A percentile compares a stretch with the other conserved stretches of the same genome.
These are phyloP conservation scores for Echites panduratus DNA, from an alignment of 257 asterid species.

Conservation along the genomic window DNA sequence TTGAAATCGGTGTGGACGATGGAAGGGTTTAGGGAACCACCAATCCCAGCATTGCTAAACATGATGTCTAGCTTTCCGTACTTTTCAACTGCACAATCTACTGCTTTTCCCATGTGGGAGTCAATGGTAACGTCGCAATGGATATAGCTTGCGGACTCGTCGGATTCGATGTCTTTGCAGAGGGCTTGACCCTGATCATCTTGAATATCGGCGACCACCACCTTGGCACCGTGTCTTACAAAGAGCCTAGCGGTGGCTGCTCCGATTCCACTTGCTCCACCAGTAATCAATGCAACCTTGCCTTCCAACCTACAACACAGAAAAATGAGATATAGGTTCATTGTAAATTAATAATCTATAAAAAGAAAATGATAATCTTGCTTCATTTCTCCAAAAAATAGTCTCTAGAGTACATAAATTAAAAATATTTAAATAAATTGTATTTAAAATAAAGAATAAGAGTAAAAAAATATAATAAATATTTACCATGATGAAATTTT, in stretches of 20 bases:
- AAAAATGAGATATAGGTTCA: too few species aligned
- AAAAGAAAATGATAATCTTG: too few species aligned
- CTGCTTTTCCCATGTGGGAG: background rate
- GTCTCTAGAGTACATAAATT: too few species aligned
- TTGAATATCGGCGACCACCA: conserved; percentile 9
- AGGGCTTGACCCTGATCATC: conserved; percentile 2
- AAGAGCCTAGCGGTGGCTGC: conserved; percentile 11
- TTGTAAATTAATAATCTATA: too few species aligned
- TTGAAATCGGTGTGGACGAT: background rate
- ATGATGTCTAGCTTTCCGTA: conserved; percentile 17
- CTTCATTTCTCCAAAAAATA: too few species aligned
- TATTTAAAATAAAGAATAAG: too few species aligned
- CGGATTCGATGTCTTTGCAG: background rate
- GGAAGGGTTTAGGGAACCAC: background rate
- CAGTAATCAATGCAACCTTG: conserved; percentile 12
- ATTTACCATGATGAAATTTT: too few species aligned
- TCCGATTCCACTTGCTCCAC: conserved; percentile 15
- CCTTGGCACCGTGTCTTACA: conserved; percentile 14
- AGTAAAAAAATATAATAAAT: too few species aligned
- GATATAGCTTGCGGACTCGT: background rate
- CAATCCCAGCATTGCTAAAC: conserved; percentile 12
- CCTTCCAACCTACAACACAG: conserved; percentile 11
- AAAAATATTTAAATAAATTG: too few species aligned
- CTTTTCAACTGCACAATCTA: conserved; percentile 1
- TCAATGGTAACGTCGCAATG: conserved; percentile 10